A percentile compares a stretch with the other conserved stretches of the same genome.
Evolutionary conservation across 805 yeast species (phyloP).

Genomic region (Pichia rugopelliculosa): DNA sequence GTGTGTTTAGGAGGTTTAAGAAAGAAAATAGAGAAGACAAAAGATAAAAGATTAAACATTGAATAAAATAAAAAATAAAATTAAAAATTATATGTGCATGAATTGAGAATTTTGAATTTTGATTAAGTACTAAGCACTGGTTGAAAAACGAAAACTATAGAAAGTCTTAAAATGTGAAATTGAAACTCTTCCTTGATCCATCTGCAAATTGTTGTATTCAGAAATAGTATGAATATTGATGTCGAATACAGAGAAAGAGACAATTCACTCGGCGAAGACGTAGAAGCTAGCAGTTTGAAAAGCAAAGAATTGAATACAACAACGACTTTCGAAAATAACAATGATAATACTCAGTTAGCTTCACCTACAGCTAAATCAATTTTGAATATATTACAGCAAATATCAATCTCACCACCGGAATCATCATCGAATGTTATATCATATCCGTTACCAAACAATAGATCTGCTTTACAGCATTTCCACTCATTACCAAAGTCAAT

Average conservation of each 20-base stretch:
- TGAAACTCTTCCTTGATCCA: no score
- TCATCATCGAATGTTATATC: not conserved
- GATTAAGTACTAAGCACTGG: no score
- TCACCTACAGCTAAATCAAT: conserved; percentile 12
- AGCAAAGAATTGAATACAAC: not conserved
- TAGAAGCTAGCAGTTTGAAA: not conserved
- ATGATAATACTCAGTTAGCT: not conserved
- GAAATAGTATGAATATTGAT: not conserved
- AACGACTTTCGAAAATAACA: not conserved
- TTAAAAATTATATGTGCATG: no score
- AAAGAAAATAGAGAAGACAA: not conserved
- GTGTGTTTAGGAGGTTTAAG: not conserved
- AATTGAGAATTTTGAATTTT: no score
- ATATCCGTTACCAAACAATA: not conserved
- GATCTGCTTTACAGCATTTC: conserved; percentile 7
- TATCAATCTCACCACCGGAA: conserved; percentile 9
- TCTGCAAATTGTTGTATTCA: no score
- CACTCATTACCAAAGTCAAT: conserved; percentile 6
- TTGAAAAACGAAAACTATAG: not conserved
- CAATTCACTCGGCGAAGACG: not conserved
- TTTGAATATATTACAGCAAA: conserved; percentile 11
- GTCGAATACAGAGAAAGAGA: not conserved
- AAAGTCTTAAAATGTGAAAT: no score
- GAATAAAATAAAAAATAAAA: not conserved
- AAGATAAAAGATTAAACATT: not conserved